These are phyloP conservation scores for Russula compacta DNA, from an alignment of 768 basidiomycete genomes.

Conservation along the genomic window DNA sequence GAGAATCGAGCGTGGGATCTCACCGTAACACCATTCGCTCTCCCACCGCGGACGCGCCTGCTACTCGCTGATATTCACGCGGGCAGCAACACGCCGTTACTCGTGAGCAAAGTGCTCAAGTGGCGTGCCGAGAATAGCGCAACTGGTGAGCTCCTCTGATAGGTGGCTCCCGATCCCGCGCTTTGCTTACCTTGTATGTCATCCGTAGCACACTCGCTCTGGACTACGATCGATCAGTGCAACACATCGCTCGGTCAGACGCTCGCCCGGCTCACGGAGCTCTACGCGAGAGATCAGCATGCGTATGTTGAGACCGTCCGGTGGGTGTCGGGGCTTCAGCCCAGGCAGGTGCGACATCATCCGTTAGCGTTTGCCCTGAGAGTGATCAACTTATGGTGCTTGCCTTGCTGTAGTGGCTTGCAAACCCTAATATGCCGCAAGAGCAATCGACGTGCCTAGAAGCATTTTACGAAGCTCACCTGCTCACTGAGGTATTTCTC, in stretches of 20 bases:
- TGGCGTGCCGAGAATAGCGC: constrained; percentile 67
- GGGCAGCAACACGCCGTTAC: constrained; percentile 90
- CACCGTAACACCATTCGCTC: constrained; percentile 54
- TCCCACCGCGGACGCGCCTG: constrained; percentile 77
- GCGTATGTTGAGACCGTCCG: constrained; percentile 51
- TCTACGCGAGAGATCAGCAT: constrained; percentile 39
- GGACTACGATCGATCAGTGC: constrained; percentile 52
- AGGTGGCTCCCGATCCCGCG: neutral
- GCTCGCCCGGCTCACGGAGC: constrained; percentile 41
- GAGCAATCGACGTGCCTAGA: constrained; percentile 39
- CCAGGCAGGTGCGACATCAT: constrained; percentile 40
- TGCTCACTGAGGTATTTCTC: constrained; percentile 44
- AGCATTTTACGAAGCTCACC: constrained; percentile 50
- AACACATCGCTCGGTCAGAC: constrained; percentile 52
- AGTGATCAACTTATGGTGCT: neutral
- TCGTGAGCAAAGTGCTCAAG: constrained; percentile 83
- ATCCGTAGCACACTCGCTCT: constrained; percentile 48
- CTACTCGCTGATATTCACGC: constrained; percentile 94
- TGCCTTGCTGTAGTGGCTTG: constrained; percentile 40
- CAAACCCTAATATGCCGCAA: constrained; percentile 42
- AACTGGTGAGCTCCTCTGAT: constrained; percentile 35
- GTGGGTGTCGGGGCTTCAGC: constrained; percentile 50
- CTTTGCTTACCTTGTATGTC: neutral
- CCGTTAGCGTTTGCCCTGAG: neutral
- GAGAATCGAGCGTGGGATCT: constrained; percentile 70